Evolutionary conservation across 2,329 filamentous ascomycete species (phyloP).

Genomic region (Botrytis tulipae): DNA sequence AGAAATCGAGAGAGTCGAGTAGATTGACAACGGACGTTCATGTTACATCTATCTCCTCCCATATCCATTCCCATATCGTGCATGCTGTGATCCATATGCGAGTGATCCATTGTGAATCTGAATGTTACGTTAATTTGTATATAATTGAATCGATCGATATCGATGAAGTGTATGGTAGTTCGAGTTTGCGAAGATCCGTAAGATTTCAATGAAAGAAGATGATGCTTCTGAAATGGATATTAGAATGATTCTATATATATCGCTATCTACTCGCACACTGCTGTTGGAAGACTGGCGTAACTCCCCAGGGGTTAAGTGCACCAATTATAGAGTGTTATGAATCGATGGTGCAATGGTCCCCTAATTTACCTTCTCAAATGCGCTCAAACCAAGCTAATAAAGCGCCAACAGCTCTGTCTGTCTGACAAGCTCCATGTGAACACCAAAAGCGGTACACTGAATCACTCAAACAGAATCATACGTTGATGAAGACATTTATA

Average conservation of each 20-base stretch:
- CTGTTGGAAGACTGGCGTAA: background rate
- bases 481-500: background rate
- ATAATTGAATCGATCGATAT: background rate
- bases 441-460: background rate
- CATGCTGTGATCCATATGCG: slow-evolving; percentile 40
- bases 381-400: slow-evolving; percentile 13
- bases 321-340: slow-evolving; percentile 1
- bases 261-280: background rate
- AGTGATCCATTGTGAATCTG: slow-evolving; percentile 9
- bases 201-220: background rate
- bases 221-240: background rate
- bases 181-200: background rate
- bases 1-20: background rate
- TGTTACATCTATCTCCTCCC: slow-evolving; percentile 72
- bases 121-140: background rate
- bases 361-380: slow-evolving; percentile 20
- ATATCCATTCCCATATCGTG: slow-evolving; percentile 47
- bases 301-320: background rate
- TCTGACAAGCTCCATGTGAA: background rate
- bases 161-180: background rate
- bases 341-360: slow-evolving; percentile 1
- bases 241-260: background rate
- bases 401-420: background rate
- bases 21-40: slow-evolving; percentile 66
- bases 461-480: background rate